Base-by-base conservation (phyloP, 176 grass and related monocot species). In the Oryza coarctata region DNA sequence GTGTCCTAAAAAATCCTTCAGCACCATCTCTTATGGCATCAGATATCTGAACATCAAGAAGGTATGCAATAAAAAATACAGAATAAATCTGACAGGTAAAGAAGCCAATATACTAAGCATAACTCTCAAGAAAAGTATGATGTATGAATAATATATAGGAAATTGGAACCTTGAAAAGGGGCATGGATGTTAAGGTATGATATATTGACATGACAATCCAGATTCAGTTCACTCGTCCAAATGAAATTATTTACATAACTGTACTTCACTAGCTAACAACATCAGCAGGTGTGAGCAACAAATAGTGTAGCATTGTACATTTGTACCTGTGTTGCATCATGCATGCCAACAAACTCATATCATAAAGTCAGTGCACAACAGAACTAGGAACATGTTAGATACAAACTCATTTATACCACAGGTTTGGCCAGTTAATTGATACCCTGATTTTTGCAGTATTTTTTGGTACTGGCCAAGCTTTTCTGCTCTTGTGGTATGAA, bases 1-100 rank as follows among this genome's bases (percentile, higher is more conserved):
- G 96, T 55, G 96, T 99, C 87, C 85, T 95, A 72, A 95, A 99
- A 77, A 99, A 99, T 50, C 96, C 96, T 99, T 99, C 91, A 74
- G 96, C 96, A 3, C 96, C 96, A 88, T 99, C 96, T 73, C 96
- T 84, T 87, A 95, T 99, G 83, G 96, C 96, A 81, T 99, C 96
- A 76, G 96, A 99, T 90, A 99, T 99, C 96, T 99, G 76, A 83
- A 90, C 64, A 77, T 60, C 50, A 17, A 83, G 68, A 85, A 90
- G 20, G 32, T 7, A 88, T 38, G 64, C 5, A 72, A 41, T 63
- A 76, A 81, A 5, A 32, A 17, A 52, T 69, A 61, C n/a, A 72
- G 12, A 17, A 71, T 5, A 66, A 65, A 70, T 75, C 28, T 75
- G 57, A 26, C 75, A 68, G 38, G 65, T 84, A 40, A 90, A 49